Evolutionary conservation across 225 moss, liverwort and hornwort genomes (phyloP), one percentile per base, ranked within the genome.

Genomic region (Thuidium tamariscinum): DNA sequence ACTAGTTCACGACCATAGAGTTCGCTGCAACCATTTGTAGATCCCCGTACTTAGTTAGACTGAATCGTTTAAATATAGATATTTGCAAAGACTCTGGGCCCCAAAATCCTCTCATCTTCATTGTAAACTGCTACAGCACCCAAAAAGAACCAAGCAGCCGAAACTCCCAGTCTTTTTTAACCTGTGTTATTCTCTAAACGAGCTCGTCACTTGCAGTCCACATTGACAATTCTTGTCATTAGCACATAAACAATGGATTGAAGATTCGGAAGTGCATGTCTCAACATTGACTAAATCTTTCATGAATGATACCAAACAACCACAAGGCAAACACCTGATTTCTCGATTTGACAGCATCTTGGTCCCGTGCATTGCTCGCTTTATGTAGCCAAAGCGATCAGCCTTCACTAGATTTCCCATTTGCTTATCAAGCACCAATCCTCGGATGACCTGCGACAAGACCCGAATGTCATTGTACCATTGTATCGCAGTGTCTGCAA

Each of bases 341-440:
- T 95, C 96, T 76, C 96, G 94, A 91, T 96, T 96, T 34, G 96
- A 95, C 66, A 96, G 89, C 96, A 96, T 96, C 89, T 95, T 94
- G 74, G 94, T 96, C 74, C 96, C 96, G 88, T 96, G 96, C 96
- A 96, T 95, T 77, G 96, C 96, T 92, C 96, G 92, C 88, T 96
- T 96, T 52, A 96, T 94, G 87, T 96, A 96, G 79, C 96, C 96
- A 92, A 96, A 96, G 80, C 96, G 96, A 91, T 96, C 96, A 87
- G 96, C 96, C 89, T 96, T 96, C 88, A 96, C 96, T 79, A 96
- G 79, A 87, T 96, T 96, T 62, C 96, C 96, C 88, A 92, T 95
- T 82, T 95, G 92, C 89, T 96, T 96, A 85, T 96, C 96, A 82
- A 96, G 91, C 70, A 96, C 93, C 84, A 96, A 89, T 74, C 96